Percentiles rank a stretch among this genome's conserved stretches.
Conservation (phyloP, 192 early-diverging fungal genomes). For the Haplosporangium gracile region DNA sequence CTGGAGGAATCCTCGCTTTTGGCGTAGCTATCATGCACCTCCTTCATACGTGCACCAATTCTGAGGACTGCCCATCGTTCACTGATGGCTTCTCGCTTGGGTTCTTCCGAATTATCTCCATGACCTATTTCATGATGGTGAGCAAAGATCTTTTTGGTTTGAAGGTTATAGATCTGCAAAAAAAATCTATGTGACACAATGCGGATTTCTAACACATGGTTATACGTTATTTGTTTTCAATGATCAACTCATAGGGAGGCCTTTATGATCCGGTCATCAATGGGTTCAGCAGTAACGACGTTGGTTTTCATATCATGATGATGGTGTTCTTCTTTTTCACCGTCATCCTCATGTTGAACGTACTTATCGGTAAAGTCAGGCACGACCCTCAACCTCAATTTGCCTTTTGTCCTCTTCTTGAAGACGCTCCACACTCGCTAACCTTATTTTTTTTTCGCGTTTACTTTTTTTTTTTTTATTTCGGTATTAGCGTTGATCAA, state of each 20-base stretch:
- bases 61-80: background rate
- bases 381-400: background rate
- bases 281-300: background rate
- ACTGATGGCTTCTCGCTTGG: background rate
- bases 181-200: no score
- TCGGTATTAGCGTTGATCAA: background rate
- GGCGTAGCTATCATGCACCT: slow-evolving; percentile 6
- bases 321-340: slow-evolving; percentile 23
- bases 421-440: background rate
- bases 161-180: background rate
- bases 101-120: background rate
- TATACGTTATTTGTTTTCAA: background rate
- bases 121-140: slow-evolving; percentile 26
- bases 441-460: no score
- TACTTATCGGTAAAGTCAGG: slow-evolving; percentile 19
- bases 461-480: background rate
- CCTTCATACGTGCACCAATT: background rate
- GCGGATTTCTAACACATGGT: background rate
- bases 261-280: slow-evolving; percentile 4
- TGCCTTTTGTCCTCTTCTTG: background rate
- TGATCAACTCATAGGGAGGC: slow-evolving; percentile 12
- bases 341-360: slow-evolving; percentile 30
- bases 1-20: slow-evolving; percentile 7
- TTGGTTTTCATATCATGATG: slow-evolving; percentile 5
- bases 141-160: background rate